Conservation (phyloP, 257 asterid species). For the Przewalskia tangutica region DNA sequence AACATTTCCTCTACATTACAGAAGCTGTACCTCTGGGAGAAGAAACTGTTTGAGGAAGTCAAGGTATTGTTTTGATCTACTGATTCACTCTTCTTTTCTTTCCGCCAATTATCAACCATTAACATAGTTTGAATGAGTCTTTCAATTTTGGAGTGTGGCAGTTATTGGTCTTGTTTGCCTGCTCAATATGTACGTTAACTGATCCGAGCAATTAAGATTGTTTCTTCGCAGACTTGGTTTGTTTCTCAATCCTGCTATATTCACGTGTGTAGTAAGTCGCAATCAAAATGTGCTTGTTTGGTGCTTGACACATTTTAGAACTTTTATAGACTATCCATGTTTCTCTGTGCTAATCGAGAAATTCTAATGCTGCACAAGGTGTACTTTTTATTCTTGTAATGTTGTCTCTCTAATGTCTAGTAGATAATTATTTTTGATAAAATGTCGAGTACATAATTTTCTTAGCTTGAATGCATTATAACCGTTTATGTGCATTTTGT, state of each 20-base stretch:
- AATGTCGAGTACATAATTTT: neutral
- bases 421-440: neutral
- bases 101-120: neutral
- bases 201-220: neutral
- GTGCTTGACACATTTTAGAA: neutral
- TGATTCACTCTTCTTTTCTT: neutral
- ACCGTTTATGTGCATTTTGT: neutral
- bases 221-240: neutral
- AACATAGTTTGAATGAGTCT: neutral
- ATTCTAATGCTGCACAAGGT: neutral
- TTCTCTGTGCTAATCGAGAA: neutral
- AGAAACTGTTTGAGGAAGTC: slow-evolving; percentile 85
- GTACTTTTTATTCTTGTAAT: neutral
- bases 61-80: slow-evolving; percentile 43
- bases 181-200: neutral
- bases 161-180: neutral
- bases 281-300: neutral
- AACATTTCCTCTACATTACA: slow-evolving; percentile 82
- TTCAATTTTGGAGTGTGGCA: neutral
- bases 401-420: neutral
- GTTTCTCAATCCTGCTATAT: neutral
- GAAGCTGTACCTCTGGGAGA: slow-evolving; percentile 91
- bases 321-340: neutral
- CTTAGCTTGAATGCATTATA: neutral
- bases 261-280: neutral